Conservation (phyloP, 2,329 filamentous ascomycete genomes). For the Boeremia exigua region DNA sequence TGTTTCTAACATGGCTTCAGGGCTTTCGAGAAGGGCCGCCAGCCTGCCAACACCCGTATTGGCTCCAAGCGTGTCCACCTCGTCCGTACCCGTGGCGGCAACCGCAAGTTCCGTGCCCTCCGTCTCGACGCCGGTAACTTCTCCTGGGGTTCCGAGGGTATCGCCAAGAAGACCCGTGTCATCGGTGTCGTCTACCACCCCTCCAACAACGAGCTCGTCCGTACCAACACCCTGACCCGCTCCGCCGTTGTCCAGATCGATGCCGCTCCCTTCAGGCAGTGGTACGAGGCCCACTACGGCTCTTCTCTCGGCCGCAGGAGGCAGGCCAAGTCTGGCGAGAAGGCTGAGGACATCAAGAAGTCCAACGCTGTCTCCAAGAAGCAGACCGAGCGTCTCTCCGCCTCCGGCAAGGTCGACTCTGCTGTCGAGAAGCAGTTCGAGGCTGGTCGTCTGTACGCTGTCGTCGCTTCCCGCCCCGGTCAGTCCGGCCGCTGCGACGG, state of each 20-base stretch:
- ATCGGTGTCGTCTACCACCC: constrained; percentile 99
- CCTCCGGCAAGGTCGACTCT: constrained; percentile 88
- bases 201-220: constrained; percentile 99
- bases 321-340: constrained; percentile 78
- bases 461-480: constrained; percentile 89
- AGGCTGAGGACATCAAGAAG: constrained; percentile 90
- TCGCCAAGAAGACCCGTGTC: constrained; percentile 98
- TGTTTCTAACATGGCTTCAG: constrained; percentile 70
- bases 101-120: constrained; percentile 99
- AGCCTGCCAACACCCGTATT: constrained; percentile 99
- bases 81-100: constrained; percentile 95
- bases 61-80: constrained; percentile 95
- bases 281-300: constrained; percentile 99
- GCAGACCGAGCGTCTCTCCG: constrained; percentile 85
- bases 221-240: constrained; percentile 99
- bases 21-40: constrained; percentile 99
- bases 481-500: constrained; percentile 97
- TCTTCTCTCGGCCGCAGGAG: constrained; percentile 85
- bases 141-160: constrained; percentile 97
- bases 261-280: constrained; percentile 98
- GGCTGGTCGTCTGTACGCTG: constrained; percentile 95
- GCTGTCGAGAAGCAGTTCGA: constrained; percentile 99
- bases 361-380: constrained; percentile 95
- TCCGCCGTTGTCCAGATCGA: constrained; percentile 98
- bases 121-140: constrained; percentile 99